Evolutionary conservation across 2,329 filamentous ascomycete species (phyloP).

Genomic region (Venturia aucupariae): DNA sequence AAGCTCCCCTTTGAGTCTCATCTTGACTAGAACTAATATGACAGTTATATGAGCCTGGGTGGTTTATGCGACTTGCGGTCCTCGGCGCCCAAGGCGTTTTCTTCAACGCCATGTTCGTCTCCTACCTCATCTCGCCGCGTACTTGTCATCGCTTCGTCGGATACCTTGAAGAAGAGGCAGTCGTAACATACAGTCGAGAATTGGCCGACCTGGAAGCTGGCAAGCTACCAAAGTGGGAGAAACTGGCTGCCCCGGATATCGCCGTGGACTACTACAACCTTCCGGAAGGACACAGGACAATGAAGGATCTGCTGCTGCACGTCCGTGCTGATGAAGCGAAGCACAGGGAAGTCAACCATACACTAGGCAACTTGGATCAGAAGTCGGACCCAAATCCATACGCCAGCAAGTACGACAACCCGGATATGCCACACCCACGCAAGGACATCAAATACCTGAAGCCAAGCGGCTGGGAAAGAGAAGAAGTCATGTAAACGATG

Average conservation of each 20-base stretch:
- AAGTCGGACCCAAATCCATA: slow-evolving; percentile 87
- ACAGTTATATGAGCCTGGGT: slow-evolving; percentile 56
- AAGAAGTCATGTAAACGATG: slow-evolving; percentile 56
- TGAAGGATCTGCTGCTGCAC: slow-evolving; percentile 81
- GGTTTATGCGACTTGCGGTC: slow-evolving; percentile 88
- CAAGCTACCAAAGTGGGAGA: slow-evolving; percentile 71
- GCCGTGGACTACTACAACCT: slow-evolving; percentile 91
- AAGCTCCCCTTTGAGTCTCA: no score
- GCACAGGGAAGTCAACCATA: slow-evolving; percentile 83
- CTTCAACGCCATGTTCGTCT: slow-evolving; percentile 87
- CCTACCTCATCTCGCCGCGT: slow-evolving; percentile 76
- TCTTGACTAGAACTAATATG: neutral
- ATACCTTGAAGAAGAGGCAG: slow-evolving; percentile 94
- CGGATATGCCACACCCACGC: slow-evolving; percentile 55
- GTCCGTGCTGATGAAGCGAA: slow-evolving; percentile 84
- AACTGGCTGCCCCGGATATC: slow-evolving; percentile 74
- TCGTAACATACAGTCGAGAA: slow-evolving; percentile 86
- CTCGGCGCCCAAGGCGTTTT: slow-evolving; percentile 90
- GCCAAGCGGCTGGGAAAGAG: slow-evolving; percentile 70
- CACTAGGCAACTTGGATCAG: slow-evolving; percentile 78
- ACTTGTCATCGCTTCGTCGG: slow-evolving; percentile 94
- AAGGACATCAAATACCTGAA: slow-evolving; percentile 57
- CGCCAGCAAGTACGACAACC: slow-evolving; percentile 69
- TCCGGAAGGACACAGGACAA: slow-evolving; percentile 70
- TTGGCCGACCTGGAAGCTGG: slow-evolving; percentile 80